phyloP scores from a whole-genome alignment of 768 basidiomycete genomes.

The Leccinum barrowsii region DNA sequence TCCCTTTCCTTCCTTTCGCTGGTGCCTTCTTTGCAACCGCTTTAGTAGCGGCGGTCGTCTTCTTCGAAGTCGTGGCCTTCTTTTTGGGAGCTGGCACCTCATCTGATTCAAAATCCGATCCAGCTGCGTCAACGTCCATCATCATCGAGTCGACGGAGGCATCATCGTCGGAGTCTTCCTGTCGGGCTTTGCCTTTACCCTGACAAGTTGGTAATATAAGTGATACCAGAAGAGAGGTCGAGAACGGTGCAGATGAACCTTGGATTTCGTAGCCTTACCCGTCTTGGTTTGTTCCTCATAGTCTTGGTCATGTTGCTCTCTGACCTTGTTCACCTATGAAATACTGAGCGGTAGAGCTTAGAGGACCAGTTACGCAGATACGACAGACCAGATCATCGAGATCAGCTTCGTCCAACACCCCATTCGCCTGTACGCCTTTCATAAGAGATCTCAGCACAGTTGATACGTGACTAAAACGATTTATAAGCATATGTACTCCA shows the following conservation, averaged over 20 bases:
- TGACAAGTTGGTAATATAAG: constrained; percentile 17
- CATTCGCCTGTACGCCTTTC: constrained; percentile 64
- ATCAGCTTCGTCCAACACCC: constrained; percentile 67
- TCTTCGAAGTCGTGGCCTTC: constrained; percentile 38
- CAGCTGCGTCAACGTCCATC: constrained; percentile 65
- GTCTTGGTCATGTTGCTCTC: constrained; percentile 63
- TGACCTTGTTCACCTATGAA: constrained; percentile 62
- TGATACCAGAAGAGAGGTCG: neutral
- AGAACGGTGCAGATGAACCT: constrained; percentile 32
- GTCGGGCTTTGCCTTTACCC: constrained; percentile 52
- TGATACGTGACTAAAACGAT: constrained; percentile 57
- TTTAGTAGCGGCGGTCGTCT: constrained; percentile 22
- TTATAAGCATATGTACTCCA: neutral
- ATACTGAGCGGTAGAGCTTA: neutral
- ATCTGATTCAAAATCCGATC: constrained; percentile 49
- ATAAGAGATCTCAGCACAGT: constrained; percentile 57
- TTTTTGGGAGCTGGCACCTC: constrained; percentile 43
- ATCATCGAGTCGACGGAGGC: constrained; percentile 66
- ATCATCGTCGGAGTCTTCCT: constrained; percentile 49
- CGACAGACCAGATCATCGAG: constrained; percentile 66
- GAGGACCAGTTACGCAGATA: neutral
- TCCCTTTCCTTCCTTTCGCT: constrained; percentile 54
- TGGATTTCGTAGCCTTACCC: constrained; percentile 39
- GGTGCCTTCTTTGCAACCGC: constrained; percentile 43
- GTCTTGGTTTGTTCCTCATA: constrained; percentile 47